Conservation (phyloP, 768 basidiomycete species). For the Trametes coccinea region DNA sequence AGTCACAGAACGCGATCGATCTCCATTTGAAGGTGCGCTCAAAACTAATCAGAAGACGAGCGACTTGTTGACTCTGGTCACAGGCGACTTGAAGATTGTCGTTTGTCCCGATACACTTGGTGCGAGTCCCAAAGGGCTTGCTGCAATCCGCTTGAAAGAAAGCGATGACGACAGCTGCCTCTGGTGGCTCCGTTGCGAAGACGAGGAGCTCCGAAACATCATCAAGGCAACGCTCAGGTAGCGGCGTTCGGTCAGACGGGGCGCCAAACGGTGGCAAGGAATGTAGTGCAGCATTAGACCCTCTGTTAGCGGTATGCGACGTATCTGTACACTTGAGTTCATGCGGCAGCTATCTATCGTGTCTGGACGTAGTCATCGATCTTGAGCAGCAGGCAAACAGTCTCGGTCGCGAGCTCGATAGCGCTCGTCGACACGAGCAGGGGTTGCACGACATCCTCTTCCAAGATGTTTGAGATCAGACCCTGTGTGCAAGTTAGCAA, state of each 20-base stretch:
- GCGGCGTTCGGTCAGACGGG: neutral
- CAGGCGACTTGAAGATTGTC: constrained; percentile 69
- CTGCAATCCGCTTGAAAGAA: constrained; percentile 57
- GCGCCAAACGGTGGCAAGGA: neutral
- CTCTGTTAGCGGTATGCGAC: constrained; percentile 10
- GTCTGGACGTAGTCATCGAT: constrained; percentile 93
- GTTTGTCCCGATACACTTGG: constrained; percentile 31
- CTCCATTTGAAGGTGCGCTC: constrained; percentile 60
- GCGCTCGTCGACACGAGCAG: constrained; percentile 94
- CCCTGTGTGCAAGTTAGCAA: constrained; percentile 51
- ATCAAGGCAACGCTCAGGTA: constrained; percentile 40
- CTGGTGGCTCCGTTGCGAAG: constrained; percentile 65
- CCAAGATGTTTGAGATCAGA: constrained; percentile 93
- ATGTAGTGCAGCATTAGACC: neutral
- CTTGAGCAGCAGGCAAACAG: constrained; percentile 92
- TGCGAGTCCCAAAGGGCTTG: constrained; percentile 22
- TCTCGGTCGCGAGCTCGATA: constrained; percentile 93
- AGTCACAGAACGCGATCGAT: constrained; percentile 53
- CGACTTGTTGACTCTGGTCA: neutral
- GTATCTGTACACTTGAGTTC: constrained; percentile 21
- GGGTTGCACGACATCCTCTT: constrained; percentile 97
- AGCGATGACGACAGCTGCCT: constrained; percentile 68
- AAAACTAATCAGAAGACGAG: no score
- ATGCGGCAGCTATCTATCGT: constrained; percentile 43
- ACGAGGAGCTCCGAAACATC: constrained; percentile 41